Percentiles rank a stretch among this genome's conserved stretches.
Evolutionary conservation across 1,284 basidiomycete genomes (phyloP).

Genomic region (Pseudomicrostroma phylloplanum): DNA sequence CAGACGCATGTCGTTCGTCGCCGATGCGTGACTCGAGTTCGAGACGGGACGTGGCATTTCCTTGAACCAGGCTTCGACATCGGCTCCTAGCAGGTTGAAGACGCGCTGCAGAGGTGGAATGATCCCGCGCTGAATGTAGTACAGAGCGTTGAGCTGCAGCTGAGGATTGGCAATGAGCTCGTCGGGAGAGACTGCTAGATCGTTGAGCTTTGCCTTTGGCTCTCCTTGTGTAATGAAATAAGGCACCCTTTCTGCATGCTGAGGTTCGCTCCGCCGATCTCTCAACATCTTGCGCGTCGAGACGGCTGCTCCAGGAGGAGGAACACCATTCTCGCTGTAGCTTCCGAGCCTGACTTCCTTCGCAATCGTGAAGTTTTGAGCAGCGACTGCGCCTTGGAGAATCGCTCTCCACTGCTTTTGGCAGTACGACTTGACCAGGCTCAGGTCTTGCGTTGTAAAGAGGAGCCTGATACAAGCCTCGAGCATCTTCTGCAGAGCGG

Average conservation of each 20-base stretch:
- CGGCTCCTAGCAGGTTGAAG: slow-evolving; percentile 84
- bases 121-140: slow-evolving; percentile 81
- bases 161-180: slow-evolving; percentile 66
- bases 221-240: slow-evolving; percentile 75
- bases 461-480: slow-evolving; percentile 56
- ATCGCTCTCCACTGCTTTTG: slow-evolving; percentile 78
- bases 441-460: slow-evolving; percentile 81
- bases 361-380: slow-evolving; percentile 88
- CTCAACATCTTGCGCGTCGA: slow-evolving; percentile 68
- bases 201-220: slow-evolving; percentile 66
- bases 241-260: slow-evolving; percentile 87
- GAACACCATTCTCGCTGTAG: slow-evolving; percentile 67
- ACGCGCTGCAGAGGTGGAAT: slow-evolving; percentile 84
- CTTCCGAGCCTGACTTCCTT: slow-evolving; percentile 82
- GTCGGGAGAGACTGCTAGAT: slow-evolving; percentile 72
- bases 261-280: slow-evolving; percentile 76
- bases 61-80: slow-evolving; percentile 79
- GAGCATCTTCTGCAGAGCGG: slow-evolving; percentile 45
- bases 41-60: slow-evolving; percentile 64
- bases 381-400: slow-evolving; percentile 68
- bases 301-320: slow-evolving; percentile 82
- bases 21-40: slow-evolving; percentile 20
- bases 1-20: slow-evolving; percentile 48
- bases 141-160: slow-evolving; percentile 69
- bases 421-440: slow-evolving; percentile 81